Evolutionary conservation across 129 eudicot genomes (phyloP).

Genomic region (Oenanthe sinensis): DNA sequence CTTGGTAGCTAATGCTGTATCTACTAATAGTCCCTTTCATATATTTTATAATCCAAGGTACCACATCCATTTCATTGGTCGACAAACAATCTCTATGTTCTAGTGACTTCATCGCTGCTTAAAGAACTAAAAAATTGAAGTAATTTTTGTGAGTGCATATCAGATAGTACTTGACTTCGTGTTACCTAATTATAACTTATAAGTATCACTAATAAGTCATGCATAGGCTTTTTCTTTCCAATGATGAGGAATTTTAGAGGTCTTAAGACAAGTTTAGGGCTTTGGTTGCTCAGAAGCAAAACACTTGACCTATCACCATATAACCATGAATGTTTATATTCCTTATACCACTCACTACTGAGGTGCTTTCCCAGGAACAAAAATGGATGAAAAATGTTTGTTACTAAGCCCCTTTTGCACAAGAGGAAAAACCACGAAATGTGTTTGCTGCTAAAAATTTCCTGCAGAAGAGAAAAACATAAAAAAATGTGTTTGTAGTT

Average conservation of each 20-base stretch:
- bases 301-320: neutral
- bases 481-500: neutral
- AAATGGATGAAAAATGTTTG: neutral
- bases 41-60: constrained; percentile 85
- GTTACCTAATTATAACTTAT: neutral
- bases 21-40: constrained; percentile 48
- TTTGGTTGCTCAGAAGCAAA: neutral
- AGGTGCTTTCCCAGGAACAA: neutral
- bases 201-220: neutral
- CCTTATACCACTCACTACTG: neutral
- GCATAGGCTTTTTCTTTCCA: neutral
- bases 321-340: neutral
- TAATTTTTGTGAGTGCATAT: neutral
- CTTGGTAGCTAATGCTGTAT: constrained; percentile 56
- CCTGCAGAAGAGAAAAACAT: neutral
- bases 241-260: neutral
- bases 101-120: neutral
- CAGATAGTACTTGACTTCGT: neutral
- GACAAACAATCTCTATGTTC: neutral
- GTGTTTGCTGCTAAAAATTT: neutral
- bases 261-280: neutral
- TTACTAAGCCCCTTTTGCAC: neutral
- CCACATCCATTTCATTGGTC: neutral
- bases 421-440: neutral
- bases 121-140: neutral